Evolutionary conservation across 2,329 filamentous ascomycete species (phyloP).

Genomic region (Hypoxylon rubiginosum): DNA sequence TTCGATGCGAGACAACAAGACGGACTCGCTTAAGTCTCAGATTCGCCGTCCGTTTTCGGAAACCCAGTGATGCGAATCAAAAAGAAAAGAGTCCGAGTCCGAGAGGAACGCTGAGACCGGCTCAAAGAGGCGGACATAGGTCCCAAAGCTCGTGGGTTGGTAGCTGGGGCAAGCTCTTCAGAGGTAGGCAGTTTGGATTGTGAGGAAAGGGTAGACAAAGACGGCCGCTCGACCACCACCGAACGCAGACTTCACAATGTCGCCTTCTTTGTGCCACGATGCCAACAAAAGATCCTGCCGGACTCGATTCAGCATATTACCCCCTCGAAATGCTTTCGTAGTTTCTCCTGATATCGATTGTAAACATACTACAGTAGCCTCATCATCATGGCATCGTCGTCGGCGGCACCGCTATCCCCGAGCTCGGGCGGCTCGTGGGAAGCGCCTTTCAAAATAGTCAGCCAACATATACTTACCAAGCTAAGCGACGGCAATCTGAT

Average conservation of each 20-base stretch:
- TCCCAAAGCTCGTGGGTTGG: neutral
- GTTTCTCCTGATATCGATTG: neutral
- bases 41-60: conserved; percentile 1
- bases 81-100: neutral
- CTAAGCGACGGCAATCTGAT: too few relatives aligned
- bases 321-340: neutral
- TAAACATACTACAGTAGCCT: neutral
- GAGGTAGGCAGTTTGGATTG: neutral
- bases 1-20: neutral
- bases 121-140: neutral
- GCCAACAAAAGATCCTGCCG: conserved; percentile 28
- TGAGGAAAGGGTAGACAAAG: conserved; percentile 24
- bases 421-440: neutral
- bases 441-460: neutral
- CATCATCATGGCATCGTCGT: conserved; percentile 8
- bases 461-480: too few relatives aligned
- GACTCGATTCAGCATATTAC: conserved; percentile 4
- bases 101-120: neutral
- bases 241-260: conserved; percentile 17
- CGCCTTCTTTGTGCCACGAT: conserved; percentile 29
- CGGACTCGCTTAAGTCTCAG: neutral
- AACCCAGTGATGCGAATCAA: neutral
- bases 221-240: neutral
- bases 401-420: neutral
- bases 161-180: neutral